Conservation (phyloP, 441 rosid species). For the Croton setiger region DNA sequence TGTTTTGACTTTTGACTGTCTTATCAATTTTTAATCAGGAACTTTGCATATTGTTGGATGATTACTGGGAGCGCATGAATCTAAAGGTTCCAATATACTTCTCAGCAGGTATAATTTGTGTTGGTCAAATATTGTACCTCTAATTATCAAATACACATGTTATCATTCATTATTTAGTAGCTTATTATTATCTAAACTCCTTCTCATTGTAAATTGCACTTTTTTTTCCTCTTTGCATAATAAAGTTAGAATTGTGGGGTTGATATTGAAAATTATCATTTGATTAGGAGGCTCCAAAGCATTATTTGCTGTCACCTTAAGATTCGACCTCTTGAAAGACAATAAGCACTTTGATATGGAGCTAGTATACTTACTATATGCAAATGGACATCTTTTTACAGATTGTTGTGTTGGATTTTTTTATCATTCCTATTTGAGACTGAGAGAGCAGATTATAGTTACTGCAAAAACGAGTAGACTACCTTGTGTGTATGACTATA, state of each 20-base stretch:
- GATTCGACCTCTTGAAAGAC: neutral
- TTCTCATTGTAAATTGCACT: neutral
- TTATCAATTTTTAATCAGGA: slow-evolving; percentile 44
- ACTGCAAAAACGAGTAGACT: neutral
- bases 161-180: neutral
- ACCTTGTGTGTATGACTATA: slow-evolving; percentile 4
- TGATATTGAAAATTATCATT: neutral
- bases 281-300: neutral
- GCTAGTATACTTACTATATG: neutral
- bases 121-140: neutral
- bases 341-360: neutral
- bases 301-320: neutral
- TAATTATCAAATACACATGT: slow-evolving; percentile 1
- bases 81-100: slow-evolving; percentile 90
- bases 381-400: neutral
- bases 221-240: neutral
- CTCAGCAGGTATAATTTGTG: slow-evolving; percentile 67
- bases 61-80: slow-evolving; percentile 98
- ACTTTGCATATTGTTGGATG: slow-evolving; percentile 87
- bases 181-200: neutral
- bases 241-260: neutral
- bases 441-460: neutral
- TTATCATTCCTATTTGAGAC: neutral
- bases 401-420: neutral
- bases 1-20: slow-evolving; percentile 8